Evolutionary conservation across 2,329 filamentous ascomycete species (phyloP), one percentile per base, ranked within the genome.

Genomic region (Trichoderma hamatum): DNA sequence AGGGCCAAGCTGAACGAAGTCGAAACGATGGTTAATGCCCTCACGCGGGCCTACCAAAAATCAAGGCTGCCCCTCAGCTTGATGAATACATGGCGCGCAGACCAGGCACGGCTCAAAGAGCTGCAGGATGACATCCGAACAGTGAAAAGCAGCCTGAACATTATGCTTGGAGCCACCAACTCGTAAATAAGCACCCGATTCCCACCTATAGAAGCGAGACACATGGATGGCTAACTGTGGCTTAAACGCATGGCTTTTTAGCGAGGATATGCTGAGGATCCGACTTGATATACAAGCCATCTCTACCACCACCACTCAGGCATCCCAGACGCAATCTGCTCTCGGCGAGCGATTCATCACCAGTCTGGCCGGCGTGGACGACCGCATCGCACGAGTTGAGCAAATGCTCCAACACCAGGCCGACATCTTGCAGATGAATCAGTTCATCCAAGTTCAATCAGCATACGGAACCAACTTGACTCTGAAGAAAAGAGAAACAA

Each of bases 141-240:
- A 2, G 70, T 77, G 56, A 76, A 76, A 66, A 74, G 72, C 55
- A 76, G 71, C 58, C 56, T 77, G 39, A 78, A 76, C 61, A 72
- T 77, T 28, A 70, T 76, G 62, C 73, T 76, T 19, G 76, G 75
- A 2, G 74, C 75, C 0, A 74, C 73, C 19, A 75, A 75, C 67
- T 78, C 73, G 74, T 76, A 74, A 36, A 43, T 43, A 43, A 43
- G 39, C 39, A n/a, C 39, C 16, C 39, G 19, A n/a, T 19, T 6
- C 16, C 16, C 19, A n/a, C 34, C 39, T 43, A n/a, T 43, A 43
- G 39, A 43, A 19, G 39, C 39, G 19, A 43, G 39, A 43, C 16
- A 43, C 16, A 43, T n/a, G 39, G 39, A n/a, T 16, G 39, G 39
- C 16, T n/a, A n/a, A 43, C 16, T n/a, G 39, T 43, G 16, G 39